Evolutionary conservation across 257 asterid species (phyloP).

Genomic region (Solanum clarkiae): DNA sequence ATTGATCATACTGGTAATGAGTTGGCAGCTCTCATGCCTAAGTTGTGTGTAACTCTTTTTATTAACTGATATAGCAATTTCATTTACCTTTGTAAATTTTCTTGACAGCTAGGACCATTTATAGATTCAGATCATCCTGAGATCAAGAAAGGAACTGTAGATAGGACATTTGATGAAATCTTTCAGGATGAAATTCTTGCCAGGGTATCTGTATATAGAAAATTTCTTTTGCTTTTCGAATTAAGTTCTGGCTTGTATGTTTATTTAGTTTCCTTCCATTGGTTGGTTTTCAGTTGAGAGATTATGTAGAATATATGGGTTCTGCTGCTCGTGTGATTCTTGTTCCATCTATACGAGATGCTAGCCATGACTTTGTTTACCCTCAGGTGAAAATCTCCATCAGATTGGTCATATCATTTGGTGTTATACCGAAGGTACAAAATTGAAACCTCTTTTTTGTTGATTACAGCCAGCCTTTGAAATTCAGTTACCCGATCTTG

Average conservation of each 20-base stretch:
- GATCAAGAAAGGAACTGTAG: slow-evolving; percentile 51
- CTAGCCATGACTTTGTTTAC: slow-evolving; percentile 85
- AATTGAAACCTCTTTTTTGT: not conserved
- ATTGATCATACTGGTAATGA: slow-evolving; percentile 65
- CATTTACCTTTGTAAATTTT: slow-evolving; percentile 19
- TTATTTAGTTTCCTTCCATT: not conserved
- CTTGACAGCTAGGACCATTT: slow-evolving; percentile 77
- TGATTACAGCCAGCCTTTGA: slow-evolving; percentile 78
- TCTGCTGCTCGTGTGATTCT: slow-evolving; percentile 67
- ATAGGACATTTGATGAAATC: slow-evolving; percentile 65
- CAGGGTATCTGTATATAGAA: slow-evolving; percentile 36
- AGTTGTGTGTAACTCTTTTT: not conserved
- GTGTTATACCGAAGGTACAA: not conserved
- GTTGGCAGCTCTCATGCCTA: not conserved
- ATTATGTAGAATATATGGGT: slow-evolving; percentile 91
- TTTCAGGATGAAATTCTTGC: slow-evolving; percentile 67
- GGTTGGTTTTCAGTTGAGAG: slow-evolving; percentile 59
- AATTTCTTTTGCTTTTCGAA: not conserved
- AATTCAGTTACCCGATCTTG: slow-evolving; percentile 34
- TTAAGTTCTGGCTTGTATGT: not conserved
- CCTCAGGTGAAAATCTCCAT: slow-evolving; percentile 56
- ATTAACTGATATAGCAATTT: not conserved
- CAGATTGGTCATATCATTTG: slow-evolving; percentile 1
- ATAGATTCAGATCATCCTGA: slow-evolving; percentile 88
- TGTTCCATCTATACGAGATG: slow-evolving; percentile 88